Base-by-base conservation (phyloP, 2,329 filamentous ascomycete species). In the Fusarium albosuccineum region DNA sequence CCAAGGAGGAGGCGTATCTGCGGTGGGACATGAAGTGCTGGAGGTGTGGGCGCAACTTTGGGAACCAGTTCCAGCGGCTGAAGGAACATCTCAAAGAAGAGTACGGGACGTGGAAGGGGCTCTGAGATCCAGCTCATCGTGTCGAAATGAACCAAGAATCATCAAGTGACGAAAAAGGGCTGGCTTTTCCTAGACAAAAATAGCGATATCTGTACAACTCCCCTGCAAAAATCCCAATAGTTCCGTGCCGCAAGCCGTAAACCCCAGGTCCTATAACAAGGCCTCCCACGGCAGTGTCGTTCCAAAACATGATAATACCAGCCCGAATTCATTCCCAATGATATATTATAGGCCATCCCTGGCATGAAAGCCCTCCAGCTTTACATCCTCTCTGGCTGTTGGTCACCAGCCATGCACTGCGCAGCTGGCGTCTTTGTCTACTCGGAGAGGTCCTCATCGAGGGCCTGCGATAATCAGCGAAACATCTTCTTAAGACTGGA, bases 11-110 rank as follows among this genome's bases (percentile, higher is more conserved):
- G 53, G 83, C 85, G 16, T 94, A 91, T 78, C 78, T 94, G 65
- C 80, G 84, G 36, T 78, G 80, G 62, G 89, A 93, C 61, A 84
- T 97, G 77, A 80, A 81, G 66, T 98, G 96, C 77, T 98, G 96
- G 95, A 85, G 92, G 52, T 98, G 96, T 80, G 88, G 89, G 2
- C 80, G 78, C 77, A 86, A 88, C 53, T 97, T 96, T 79, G 87
- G 86, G 17, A 92, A 92, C 68, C 86, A 85, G 74, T 97, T 97
- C 77, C 82, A 86, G 67, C 84, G 83, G 76, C 77, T 97, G 54
- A 96, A 96, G 78, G 83, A 82, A 61, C 94, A 99, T 81, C 80
- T 97, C 46, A 85, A 85, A 14, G 81, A 84, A 27, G 94, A 97
- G 79, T 94, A 93, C 76, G 85, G 91, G 70, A 81, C 80, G 60